These are phyloP conservation scores for Byssothecium circinans DNA, from an alignment of 2,329 filamentous ascomycete genomes.

Conservation along the genomic window DNA sequence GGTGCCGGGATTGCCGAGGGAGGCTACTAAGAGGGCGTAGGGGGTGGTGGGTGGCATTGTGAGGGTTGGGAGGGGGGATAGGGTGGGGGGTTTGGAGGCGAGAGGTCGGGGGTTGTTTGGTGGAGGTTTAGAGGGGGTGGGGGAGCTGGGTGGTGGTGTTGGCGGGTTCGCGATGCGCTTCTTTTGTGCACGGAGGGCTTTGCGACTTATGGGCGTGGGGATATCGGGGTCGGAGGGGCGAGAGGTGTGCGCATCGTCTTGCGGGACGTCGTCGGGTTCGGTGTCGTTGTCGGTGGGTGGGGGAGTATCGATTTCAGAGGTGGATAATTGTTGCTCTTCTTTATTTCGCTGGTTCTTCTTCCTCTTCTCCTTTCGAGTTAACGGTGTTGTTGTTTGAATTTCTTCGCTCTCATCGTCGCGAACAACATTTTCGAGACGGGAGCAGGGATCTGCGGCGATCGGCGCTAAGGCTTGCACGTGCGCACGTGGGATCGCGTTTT, in stretches of 20 bases:
- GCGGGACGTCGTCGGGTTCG: not conserved
- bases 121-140: not conserved
- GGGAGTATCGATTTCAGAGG: too few species aligned
- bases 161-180: constrained; percentile 11
- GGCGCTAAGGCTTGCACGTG: constrained; percentile 33
- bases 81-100: constrained; percentile 4
- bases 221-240: not conserved
- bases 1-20: constrained; percentile 77
- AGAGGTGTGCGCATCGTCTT: not conserved
- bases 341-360: constrained; percentile 9
- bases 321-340: too few species aligned
- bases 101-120: constrained; percentile 13
- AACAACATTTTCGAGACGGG: constrained; percentile 10
- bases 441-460: constrained; percentile 18
- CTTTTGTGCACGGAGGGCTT: constrained; percentile 29
- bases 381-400: constrained; percentile 10
- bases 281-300: constrained; percentile 5
- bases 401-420: not conserved
- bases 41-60: constrained; percentile 21
- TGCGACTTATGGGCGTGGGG: constrained; percentile 17
- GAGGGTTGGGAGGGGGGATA: constrained; percentile 18
- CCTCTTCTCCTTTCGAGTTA: constrained; percentile 1
- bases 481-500: constrained; percentile 37
- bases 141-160: constrained; percentile 24
- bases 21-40: constrained; percentile 71